A percentile compares a stretch with the other conserved stretches of the same genome.
Evolutionary conservation across 2,329 filamentous ascomycete genomes (phyloP).

Genomic region (Pseudocercospora vitis): DNA sequence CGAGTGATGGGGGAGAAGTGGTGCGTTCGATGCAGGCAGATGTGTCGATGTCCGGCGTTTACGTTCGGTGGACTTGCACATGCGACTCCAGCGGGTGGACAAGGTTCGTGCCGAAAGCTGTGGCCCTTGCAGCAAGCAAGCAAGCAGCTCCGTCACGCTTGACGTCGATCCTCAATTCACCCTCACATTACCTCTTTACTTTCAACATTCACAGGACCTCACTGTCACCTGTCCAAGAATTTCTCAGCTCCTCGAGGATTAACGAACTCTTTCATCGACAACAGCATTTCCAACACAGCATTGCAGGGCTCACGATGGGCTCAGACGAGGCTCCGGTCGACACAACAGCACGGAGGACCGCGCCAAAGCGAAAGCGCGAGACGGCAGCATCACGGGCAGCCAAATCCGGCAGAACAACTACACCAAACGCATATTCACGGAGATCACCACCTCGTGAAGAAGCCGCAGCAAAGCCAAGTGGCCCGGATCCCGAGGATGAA

Average conservation of each 20-base stretch:
- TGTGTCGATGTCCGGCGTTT: slow-evolving; percentile 4
- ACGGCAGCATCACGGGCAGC: slow-evolving; percentile 30
- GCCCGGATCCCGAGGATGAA: slow-evolving; percentile 25
- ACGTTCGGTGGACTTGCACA: slow-evolving; percentile 2
- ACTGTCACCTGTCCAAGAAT: too few species aligned
- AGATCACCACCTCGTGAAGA: slow-evolving; percentile 36
- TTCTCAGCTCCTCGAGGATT: too few species aligned
- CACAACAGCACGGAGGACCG: slow-evolving; percentile 18
- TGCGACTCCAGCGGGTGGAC: slow-evolving; percentile 1
- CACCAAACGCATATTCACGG: slow-evolving; percentile 37
- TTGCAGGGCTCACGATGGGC: slow-evolving; percentile 19
- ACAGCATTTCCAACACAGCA: not conserved
- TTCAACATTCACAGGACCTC: too few species aligned
- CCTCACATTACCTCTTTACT: not conserved
- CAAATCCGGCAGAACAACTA: slow-evolving; percentile 29
- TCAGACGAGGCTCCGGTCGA: slow-evolving; percentile 27
- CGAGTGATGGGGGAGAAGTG: slow-evolving; percentile 3
- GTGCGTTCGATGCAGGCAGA: slow-evolving; percentile 4
- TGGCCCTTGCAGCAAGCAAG: slow-evolving; percentile 1
- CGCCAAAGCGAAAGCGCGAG: slow-evolving; percentile 37
- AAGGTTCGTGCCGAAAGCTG: slow-evolving; percentile 4
- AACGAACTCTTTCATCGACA: too few species aligned
- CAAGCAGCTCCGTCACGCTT: not conserved
- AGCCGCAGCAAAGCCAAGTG: slow-evolving; percentile 11
- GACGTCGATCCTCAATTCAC: not conserved